phyloP scores from a whole-genome alignment of 306 rosid species.

The Aeschynomene evenia region DNA sequence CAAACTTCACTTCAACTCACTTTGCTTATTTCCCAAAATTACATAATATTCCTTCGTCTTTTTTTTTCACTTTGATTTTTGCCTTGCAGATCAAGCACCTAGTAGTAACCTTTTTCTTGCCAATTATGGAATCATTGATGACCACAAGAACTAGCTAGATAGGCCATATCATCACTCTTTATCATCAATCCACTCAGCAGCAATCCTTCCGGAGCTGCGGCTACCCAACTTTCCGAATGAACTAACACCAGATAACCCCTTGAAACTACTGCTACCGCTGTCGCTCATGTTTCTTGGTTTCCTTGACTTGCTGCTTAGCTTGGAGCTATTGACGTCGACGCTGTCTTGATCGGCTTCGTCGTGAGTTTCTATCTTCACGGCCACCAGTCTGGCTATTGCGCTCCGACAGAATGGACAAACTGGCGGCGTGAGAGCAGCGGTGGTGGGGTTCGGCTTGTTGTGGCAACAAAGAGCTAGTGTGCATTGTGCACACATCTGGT shows the following conservation, averaged over 20 bases:
- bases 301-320: constrained; percentile 61
- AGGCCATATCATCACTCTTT: constrained; percentile 44
- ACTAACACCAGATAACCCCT: constrained; percentile 47
- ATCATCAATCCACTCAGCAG: constrained; percentile 72
- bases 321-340: constrained; percentile 46
- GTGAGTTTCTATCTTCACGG: constrained; percentile 48
- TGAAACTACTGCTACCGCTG: constrained; percentile 81
- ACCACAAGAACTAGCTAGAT: constrained; percentile 23
- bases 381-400: constrained; percentile 54
- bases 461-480: constrained; percentile 92
- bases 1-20: constrained; percentile 40
- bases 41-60: constrained; percentile 46
- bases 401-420: constrained; percentile 98
- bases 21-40: constrained; percentile 57
- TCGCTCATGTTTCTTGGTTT: constrained; percentile 62
- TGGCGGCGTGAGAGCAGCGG: constrained; percentile 66
- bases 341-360: constrained; percentile 55
- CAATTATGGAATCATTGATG: constrained; percentile 28
- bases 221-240: constrained; percentile 66
- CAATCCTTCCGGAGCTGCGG: constrained; percentile 69
- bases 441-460: constrained; percentile 86
- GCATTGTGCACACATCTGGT: constrained; percentile 99
- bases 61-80: constrained; percentile 30
- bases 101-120: constrained; percentile 22
- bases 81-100: constrained; percentile 31